Base-by-base conservation (phyloP, 2,329 filamentous ascomycete species). In the Ilyonectria destructans region DNA sequence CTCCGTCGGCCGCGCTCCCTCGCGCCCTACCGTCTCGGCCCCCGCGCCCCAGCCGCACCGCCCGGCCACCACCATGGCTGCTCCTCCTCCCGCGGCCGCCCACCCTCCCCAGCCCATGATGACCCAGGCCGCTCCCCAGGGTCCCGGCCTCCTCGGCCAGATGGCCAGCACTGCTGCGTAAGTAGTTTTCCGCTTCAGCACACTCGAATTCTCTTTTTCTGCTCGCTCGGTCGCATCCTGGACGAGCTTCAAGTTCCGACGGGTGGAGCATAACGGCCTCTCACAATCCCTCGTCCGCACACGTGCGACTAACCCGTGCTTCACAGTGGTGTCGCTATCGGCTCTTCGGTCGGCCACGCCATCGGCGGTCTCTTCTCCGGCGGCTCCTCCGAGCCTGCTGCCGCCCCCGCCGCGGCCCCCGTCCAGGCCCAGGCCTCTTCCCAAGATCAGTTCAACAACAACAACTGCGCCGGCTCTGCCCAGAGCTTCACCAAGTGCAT, bases 161-260 rank as follows among this genome's bases (percentile, higher is more conserved):
- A 98, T 99, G 93, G 96, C 96, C 74, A 95, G 92, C 80, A 99
- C 96, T 65, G 96, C 96, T 82, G 96, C 96, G 96, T 98, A 92
- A 86, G 95, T 91, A n/a, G 40, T 19, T 10, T 19, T 43, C 31
- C 8, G 26, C 15, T 10, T 5, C 10, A 23, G 49, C 23, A 7
- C 17, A 15, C 19, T 21, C 51, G 58, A 62, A 58, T 21, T 15
- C 13, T 45, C 21, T 48, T 19, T 19, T 35, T 15, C 15, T 12
- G 5, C 29, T 59, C 21, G 23, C 17, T 54, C 31, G 19, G 33
- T 48, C 48, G 35, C 13, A 12, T 6, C 4, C 19, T 15, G 49
- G 9, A 23, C 35, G 26, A 21, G 45, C 26, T 29, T 21, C 40
- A 33, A 61, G 56, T 48, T 67, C 26, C 15, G 45, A n/a, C 15